Conservation (phyloP, 2,329 filamentous ascomycete species). For the Orbilia ellipsospora region DNA sequence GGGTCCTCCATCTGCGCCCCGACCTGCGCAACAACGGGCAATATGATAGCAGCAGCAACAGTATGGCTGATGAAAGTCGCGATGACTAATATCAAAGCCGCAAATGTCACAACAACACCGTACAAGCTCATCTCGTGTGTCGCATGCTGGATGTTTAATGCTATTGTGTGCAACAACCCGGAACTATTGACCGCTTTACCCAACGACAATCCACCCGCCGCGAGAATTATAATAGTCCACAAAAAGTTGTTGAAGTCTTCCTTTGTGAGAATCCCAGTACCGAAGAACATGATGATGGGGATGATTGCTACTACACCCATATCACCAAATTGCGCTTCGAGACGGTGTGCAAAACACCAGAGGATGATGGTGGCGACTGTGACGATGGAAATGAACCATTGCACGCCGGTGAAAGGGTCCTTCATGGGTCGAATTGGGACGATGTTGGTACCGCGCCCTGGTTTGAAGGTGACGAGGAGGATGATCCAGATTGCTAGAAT, state of each 20-base stretch:
- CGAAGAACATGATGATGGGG: conserved; percentile 94
- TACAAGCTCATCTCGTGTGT: conserved; percentile 87
- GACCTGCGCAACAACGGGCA: conserved; percentile 88
- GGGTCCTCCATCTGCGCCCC: conserved; percentile 86
- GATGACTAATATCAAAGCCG: conserved; percentile 84
- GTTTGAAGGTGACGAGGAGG: conserved; percentile 84
- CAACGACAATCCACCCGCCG: conserved; percentile 88
- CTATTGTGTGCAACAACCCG: conserved; percentile 88
- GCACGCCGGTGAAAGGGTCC: conserved; percentile 85
- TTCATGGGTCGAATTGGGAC: conserved; percentile 90
- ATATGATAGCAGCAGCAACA: conserved; percentile 91
- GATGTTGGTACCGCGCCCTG: conserved; percentile 85
- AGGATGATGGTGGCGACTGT: conserved; percentile 86
- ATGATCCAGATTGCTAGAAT: conserved; percentile 90
- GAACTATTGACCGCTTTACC: conserved; percentile 95
- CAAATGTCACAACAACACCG: conserved; percentile 85
- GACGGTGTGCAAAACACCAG: conserved; percentile 91
- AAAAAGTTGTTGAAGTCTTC: conserved; percentile 99
- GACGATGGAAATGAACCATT: conserved; percentile 90
- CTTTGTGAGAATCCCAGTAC: conserved; percentile 93
- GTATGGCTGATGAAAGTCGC: conserved; percentile 99
- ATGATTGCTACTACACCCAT: conserved; percentile 99
- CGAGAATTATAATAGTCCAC: conserved; percentile 99
- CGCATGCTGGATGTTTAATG: conserved; percentile 75
- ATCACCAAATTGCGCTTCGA: conserved; percentile 89